A percentile compares a stretch with the other conserved stretches of the same genome.
These are phyloP conservation scores for Incumbomyces lentus DNA, from an alignment of 2,329 filamentous ascomycete species.

Conservation along the genomic window DNA sequence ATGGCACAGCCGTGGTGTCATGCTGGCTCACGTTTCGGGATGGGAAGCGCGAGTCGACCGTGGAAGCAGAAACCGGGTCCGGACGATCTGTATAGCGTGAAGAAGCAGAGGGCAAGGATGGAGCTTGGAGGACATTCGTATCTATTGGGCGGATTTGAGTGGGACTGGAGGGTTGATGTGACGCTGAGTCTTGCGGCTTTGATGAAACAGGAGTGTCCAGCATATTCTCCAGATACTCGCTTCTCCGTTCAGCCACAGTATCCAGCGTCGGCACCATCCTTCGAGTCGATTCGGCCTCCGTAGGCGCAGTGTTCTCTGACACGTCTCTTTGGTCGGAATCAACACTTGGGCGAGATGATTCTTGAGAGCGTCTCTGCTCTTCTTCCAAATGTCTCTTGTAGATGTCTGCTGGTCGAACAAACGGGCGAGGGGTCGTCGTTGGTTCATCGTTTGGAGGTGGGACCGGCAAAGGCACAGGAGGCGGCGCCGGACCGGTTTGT, in stretches of 20 bases:
- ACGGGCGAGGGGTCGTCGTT: conserved; percentile 46
- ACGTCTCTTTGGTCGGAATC: conserved; percentile 33
- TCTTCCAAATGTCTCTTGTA: conserved; percentile 63
- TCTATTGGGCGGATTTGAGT: conserved; percentile 12
- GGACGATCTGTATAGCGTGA: conserved; percentile 19
- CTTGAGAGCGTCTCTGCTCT: conserved; percentile 46
- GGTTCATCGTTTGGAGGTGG: conserved; percentile 14
- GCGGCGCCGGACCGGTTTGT: background rate
- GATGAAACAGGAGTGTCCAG: background rate
- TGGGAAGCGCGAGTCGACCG: conserved; percentile 1
- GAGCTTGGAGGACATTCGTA: conserved; percentile 22
- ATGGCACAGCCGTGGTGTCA: conserved; percentile 10
- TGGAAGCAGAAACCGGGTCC: conserved; percentile 10
- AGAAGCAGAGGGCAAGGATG: conserved; percentile 7
- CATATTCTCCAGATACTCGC: conserved; percentile 36
- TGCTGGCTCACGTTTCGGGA: conserved; percentile 4
- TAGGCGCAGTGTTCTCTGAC: conserved; percentile 8
- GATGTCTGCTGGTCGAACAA: conserved; percentile 66
- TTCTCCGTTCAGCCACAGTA: conserved; percentile 48
- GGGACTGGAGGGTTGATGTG: conserved; percentile 10
- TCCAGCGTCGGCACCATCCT: conserved; percentile 37
- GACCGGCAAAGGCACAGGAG: background rate
- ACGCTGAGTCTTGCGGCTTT: conserved; percentile 11
- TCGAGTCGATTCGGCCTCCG: conserved; percentile 29
- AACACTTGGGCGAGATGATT: conserved; percentile 47